Conservation (phyloP, 768 basidiomycete genomes). For the Trametes elegans region DNA sequence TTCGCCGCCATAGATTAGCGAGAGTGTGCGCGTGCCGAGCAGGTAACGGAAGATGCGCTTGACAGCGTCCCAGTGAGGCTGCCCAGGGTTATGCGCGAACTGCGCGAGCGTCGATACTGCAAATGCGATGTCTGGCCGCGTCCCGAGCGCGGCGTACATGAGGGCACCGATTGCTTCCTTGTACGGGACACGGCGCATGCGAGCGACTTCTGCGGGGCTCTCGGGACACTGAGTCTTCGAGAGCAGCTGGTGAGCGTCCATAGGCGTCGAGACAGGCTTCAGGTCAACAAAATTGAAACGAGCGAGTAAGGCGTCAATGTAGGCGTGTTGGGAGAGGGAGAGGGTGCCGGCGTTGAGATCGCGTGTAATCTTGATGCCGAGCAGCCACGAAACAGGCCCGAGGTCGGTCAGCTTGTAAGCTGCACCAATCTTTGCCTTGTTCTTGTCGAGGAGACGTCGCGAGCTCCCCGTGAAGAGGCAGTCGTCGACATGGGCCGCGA, state of each 20-base stretch:
- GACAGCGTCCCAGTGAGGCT: no score
- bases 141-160: constrained; percentile 30
- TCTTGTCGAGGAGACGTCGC: not conserved
- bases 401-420: not conserved
- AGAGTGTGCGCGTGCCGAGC: no score
- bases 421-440: not conserved
- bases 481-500: not conserved
- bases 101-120: constrained; percentile 24
- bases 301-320: constrained; percentile 32
- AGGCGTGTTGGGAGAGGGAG: constrained; percentile 28
- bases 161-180: constrained; percentile 26
- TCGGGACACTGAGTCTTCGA: no score
- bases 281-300: constrained; percentile 29
- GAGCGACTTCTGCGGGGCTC: not conserved
- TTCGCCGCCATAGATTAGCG: no score
- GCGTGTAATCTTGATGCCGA: constrained; percentile 25
- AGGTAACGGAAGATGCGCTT: no score
- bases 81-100: no score
- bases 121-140: constrained; percentile 31
- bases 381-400: constrained; percentile 9
- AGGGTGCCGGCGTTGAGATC: constrained; percentile 21
- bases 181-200: constrained; percentile 6
- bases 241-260: constrained; percentile 35
- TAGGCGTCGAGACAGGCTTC: constrained; percentile 30
- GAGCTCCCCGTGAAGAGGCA: not conserved